Conservation (phyloP, 768 basidiomycete species). For the Suillus variegatus region DNA sequence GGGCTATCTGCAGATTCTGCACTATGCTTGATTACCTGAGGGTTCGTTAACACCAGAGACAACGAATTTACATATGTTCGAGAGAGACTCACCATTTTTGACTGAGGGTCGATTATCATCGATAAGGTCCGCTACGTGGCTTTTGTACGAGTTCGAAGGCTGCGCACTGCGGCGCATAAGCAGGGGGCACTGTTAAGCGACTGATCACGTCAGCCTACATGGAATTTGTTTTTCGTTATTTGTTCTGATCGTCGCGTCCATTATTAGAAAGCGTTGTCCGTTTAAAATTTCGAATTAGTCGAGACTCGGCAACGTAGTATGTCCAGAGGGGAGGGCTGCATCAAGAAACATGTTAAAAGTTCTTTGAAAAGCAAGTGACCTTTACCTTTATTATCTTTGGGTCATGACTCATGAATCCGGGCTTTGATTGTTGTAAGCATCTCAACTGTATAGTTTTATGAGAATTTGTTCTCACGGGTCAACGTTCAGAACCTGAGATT, state of each 20-base stretch:
- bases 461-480: slow-evolving; percentile 1
- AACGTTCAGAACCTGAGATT: neutral
- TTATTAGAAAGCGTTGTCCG: neutral
- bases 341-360: neutral
- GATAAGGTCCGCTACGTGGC: neutral
- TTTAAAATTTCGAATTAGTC: too few relatives aligned
- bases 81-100: slow-evolving; percentile 28
- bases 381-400: too few relatives aligned
- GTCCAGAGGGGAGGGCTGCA: too few relatives aligned
- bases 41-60: neutral
- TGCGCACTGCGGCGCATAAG: slow-evolving; percentile 20
- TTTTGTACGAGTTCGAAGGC: slow-evolving; percentile 8
- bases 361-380: neutral
- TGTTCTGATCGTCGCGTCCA: slow-evolving; percentile 13
- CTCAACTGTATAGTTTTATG: slow-evolving; percentile 4
- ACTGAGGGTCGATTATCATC: slow-evolving; percentile 28
- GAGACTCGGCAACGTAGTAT: too few relatives aligned
- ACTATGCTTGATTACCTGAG: slow-evolving; percentile 6
- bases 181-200: neutral
- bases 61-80: neutral
- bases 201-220: slow-evolving; percentile 22
- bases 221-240: slow-evolving; percentile 13
- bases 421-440: too few relatives aligned
- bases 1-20: slow-evolving; percentile 35
- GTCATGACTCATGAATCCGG: too few relatives aligned